Conservation (phyloP, 2,329 filamentous ascomycete species). For the Ophiostoma perfectum region DNA sequence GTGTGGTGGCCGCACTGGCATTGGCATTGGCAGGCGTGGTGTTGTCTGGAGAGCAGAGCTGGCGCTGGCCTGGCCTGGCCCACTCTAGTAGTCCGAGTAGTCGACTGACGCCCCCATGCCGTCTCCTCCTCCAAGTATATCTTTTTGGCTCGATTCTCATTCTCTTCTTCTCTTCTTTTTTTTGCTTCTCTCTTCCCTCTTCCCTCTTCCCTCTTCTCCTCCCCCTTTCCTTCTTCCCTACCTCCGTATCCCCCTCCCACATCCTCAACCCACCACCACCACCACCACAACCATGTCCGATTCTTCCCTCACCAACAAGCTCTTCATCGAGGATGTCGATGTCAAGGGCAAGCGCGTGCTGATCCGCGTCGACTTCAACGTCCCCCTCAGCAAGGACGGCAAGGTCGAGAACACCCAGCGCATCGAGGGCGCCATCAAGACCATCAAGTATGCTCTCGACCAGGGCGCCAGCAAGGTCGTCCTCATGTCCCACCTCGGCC, state of each 20-base stretch:
- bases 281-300: constrained; percentile 53
- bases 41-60: constrained; percentile 5
- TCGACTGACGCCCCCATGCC: constrained; percentile 8
- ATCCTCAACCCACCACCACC: background rate
- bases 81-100: constrained; percentile 1
- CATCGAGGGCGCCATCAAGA: constrained; percentile 90
- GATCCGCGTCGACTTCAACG: constrained; percentile 99
- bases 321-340: constrained; percentile 92
- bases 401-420: constrained; percentile 98
- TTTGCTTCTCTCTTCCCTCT: background rate
- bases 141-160: background rate
- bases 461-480: constrained; percentile 87
- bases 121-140: background rate
- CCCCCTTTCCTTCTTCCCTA: background rate
- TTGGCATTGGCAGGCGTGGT: background rate
- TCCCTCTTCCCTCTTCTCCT: background rate
- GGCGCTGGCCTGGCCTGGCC: background rate
- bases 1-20: constrained; percentile 2
- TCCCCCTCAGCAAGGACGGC: constrained; percentile 87
- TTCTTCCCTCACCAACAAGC: constrained; percentile 88
- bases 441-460: constrained; percentile 90
- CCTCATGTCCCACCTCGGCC: constrained; percentile 97
- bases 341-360: constrained; percentile 97
- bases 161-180: background rate
- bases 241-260: no score